Conservation (phyloP, 805 yeast species). For the Zygoascus ofunaensis region DNA sequence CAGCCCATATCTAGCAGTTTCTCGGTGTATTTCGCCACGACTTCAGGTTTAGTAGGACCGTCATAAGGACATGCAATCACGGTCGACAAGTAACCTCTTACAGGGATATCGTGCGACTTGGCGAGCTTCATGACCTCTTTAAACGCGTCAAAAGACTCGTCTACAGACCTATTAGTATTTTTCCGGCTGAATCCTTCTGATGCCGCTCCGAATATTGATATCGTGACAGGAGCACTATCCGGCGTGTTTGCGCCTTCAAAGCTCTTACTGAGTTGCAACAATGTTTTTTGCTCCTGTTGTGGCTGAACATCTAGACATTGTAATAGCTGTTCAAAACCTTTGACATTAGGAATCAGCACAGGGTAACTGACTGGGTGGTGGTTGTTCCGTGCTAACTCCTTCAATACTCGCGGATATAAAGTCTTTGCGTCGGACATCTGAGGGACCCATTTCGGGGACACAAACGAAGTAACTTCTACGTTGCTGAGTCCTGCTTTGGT, state of each 20-base stretch:
- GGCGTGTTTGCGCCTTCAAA: neutral
- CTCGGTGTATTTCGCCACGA: conserved; percentile 23
- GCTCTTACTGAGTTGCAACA: neutral
- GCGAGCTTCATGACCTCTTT: conserved; percentile 20
- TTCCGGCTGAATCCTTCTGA: conserved; percentile 26
- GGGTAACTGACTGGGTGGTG: conserved; percentile 17
- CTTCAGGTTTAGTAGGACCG: conserved; percentile 23
- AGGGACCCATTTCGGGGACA: conserved; percentile 30
- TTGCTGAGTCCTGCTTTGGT: conserved; percentile 19
- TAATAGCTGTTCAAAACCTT: conserved; percentile 23
- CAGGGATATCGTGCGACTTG: conserved; percentile 15
- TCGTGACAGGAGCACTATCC: neutral
- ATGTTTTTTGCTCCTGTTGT: conserved; percentile 13
- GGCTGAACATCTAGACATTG: conserved; percentile 14
- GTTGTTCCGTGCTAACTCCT: conserved; percentile 12
- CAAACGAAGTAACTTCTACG: conserved; percentile 26
- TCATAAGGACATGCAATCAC: conserved; percentile 28
- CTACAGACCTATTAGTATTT: conserved; percentile 25
- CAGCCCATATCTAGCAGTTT: conserved; percentile 25
- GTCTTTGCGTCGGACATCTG: conserved; percentile 26
- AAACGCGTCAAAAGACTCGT: conserved; percentile 21
- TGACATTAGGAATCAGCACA: conserved; percentile 24
- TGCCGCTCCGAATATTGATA: conserved; percentile 27
- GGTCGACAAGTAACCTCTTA: conserved; percentile 27
- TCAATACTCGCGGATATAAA: conserved; percentile 13